Evolutionary conservation across 495 filamentous ascomycete species (phyloP).

Genomic region (Podospora didyma): DNA sequence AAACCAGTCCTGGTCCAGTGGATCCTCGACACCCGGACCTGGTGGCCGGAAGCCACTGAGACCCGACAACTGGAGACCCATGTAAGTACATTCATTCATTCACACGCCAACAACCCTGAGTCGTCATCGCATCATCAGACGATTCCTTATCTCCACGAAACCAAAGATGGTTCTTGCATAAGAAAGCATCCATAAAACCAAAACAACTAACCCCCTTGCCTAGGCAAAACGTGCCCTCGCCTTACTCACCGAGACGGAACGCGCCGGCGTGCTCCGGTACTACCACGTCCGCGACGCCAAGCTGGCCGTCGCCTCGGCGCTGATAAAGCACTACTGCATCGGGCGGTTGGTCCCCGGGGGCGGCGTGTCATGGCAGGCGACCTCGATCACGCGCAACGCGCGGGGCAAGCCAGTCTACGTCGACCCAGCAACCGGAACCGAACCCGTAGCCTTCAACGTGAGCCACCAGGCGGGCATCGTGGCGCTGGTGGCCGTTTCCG

Average conservation of each 20-base stretch:
- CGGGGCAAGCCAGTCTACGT: conserved; percentile 58
- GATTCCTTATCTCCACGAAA: not conserved
- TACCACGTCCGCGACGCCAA: conserved; percentile 61
- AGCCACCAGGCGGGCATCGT: conserved; percentile 83
- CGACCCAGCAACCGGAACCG: conserved; percentile 21
- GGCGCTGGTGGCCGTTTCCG: conserved; percentile 42
- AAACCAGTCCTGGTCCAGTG: conserved; percentile 34
- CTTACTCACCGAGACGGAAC: conserved; percentile 52
- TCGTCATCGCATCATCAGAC: not conserved
- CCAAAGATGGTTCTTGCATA: too few species aligned
- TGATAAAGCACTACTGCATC: conserved; percentile 76
- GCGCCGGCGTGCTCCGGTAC: conserved; percentile 48
- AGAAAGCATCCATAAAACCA: too few species aligned
- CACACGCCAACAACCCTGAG: not conserved
- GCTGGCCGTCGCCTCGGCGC: conserved; percentile 67
- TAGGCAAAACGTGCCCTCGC: conserved; percentile 53
- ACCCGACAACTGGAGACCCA: conserved; percentile 37
- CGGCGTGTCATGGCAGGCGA: conserved; percentile 60
- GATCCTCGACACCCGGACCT: conserved; percentile 42
- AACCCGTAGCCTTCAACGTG: conserved; percentile 75
- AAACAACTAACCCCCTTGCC: not conserved
- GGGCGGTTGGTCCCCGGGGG: conserved; percentile 51
- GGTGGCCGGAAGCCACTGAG: conserved; percentile 38
- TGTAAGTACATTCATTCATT: conserved; percentile 19
- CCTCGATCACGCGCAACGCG: conserved; percentile 54